Conservation (phyloP, 805 yeast species). For the Saccharomyces paradoxus region DNA sequence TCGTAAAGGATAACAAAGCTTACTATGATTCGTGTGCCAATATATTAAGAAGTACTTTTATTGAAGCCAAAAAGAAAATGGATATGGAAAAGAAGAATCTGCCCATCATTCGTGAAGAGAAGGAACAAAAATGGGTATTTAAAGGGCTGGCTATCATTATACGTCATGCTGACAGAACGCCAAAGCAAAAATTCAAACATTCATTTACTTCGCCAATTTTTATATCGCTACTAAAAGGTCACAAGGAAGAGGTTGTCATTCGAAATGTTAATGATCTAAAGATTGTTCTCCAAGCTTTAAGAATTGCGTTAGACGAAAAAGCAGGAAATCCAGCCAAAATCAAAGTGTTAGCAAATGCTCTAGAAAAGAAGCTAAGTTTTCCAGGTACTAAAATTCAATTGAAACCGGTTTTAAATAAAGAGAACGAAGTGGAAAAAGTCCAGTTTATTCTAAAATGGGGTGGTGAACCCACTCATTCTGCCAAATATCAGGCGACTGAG, state of each 20-base stretch:
- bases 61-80: constrained; percentile 48
- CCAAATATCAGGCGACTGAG: constrained; percentile 87
- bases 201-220: constrained; percentile 85
- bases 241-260: constrained; percentile 90
- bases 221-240: constrained; percentile 81
- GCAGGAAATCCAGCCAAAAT: constrained; percentile 78
- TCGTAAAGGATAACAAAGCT: constrained; percentile 82
- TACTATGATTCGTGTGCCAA: constrained; percentile 80
- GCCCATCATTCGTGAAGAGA: constrained; percentile 33
- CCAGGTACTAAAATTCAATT: constrained; percentile 96
- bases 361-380: constrained; percentile 78
- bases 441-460: constrained; percentile 98
- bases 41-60: constrained; percentile 67
- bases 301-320: constrained; percentile 67
- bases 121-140: constrained; percentile 85
- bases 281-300: constrained; percentile 78
- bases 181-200: constrained; percentile 94
- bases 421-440: constrained; percentile 80
- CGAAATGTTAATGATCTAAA: constrained; percentile 80
- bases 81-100: constrained; percentile 33
- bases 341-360: constrained; percentile 66
- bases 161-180: constrained; percentile 97
- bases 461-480: constrained; percentile 98
- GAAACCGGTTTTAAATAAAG: constrained; percentile 71
- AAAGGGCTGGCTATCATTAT: constrained; percentile 87